Conservation (phyloP, 2,329 filamentous ascomycete genomes). For the Teratosphaeria pseudoeucalypti region DNA sequence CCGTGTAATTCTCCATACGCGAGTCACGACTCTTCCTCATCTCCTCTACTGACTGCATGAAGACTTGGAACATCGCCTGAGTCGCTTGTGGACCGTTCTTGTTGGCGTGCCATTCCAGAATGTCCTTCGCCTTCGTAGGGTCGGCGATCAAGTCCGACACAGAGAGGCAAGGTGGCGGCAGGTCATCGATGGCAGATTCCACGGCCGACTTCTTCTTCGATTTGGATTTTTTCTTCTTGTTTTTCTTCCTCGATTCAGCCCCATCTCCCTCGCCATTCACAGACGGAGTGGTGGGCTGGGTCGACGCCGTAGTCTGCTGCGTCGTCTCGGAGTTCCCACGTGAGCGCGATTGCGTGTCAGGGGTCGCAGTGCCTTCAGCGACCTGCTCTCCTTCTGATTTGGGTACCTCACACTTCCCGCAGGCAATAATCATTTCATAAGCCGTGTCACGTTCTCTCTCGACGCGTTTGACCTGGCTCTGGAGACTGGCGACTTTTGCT, state of each 20-base stretch:
- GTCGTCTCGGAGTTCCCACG: constrained; percentile 16
- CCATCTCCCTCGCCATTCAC: constrained; percentile 14
- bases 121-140: constrained; percentile 11
- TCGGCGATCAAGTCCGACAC: constrained; percentile 10
- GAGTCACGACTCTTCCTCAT: constrained; percentile 4
- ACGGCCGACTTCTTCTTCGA: constrained; percentile 70
- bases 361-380: constrained; percentile 4
- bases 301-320: constrained; percentile 12
- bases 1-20: constrained; percentile 12
- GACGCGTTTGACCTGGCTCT: constrained; percentile 20
- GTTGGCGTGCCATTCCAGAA: constrained; percentile 4
- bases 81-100: background rate
- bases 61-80: background rate
- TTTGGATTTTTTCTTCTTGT: constrained; percentile 57
- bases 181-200: constrained; percentile 6
- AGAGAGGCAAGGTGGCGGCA: background rate
- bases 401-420: constrained; percentile 19
- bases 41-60: constrained; percentile 3
- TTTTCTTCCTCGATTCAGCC: constrained; percentile 60
- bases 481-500: constrained; percentile 17
- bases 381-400: constrained; percentile 9
- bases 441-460: constrained; percentile 23
- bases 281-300: constrained; percentile 15
- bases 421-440: constrained; percentile 26
- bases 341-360: constrained; percentile 7